Evolutionary conservation across 1,139 yeast genomes (phyloP).

Genomic region (Pichia sp.): DNA sequence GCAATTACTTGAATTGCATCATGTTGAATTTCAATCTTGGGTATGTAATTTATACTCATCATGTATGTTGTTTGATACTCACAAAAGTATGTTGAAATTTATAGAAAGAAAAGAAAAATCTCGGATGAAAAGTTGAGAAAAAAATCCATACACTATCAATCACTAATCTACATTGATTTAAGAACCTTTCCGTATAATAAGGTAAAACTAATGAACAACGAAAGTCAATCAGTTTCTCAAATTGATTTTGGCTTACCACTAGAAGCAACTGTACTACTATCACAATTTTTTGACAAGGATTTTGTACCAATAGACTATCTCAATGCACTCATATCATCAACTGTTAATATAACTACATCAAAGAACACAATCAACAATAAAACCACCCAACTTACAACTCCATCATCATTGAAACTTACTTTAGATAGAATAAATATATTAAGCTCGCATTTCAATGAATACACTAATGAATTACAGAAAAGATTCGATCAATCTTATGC

Average conservation of each 20-base stretch:
- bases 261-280: constrained; percentile 30
- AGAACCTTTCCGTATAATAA: neutral
- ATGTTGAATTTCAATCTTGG: constrained; percentile 15
- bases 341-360: constrained; percentile 15
- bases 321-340: constrained; percentile 36
- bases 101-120: too few species aligned
- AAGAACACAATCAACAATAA: constrained; percentile 12
- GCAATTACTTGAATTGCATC: constrained; percentile 18
- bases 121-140: too few species aligned
- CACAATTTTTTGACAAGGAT: constrained; percentile 42
- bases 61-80: too few species aligned
- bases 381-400: constrained; percentile 23
- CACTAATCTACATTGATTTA: too few species aligned
- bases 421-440: constrained; percentile 36
- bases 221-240: neutral
- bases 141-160: too few species aligned
- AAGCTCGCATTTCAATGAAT: constrained; percentile 53
- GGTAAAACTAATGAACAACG: neutral
- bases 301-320: constrained; percentile 44
- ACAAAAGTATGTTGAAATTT: too few species aligned
- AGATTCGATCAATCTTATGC: constrained; percentile 44
- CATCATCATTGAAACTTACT: constrained; percentile 27
- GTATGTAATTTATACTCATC: neutral
- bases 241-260: constrained; percentile 12
- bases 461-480: constrained; percentile 47